These are phyloP conservation scores for Acephala macrosclerotiorum DNA, from an alignment of 2,329 filamentous ascomycete genomes.

Conservation along the genomic window DNA sequence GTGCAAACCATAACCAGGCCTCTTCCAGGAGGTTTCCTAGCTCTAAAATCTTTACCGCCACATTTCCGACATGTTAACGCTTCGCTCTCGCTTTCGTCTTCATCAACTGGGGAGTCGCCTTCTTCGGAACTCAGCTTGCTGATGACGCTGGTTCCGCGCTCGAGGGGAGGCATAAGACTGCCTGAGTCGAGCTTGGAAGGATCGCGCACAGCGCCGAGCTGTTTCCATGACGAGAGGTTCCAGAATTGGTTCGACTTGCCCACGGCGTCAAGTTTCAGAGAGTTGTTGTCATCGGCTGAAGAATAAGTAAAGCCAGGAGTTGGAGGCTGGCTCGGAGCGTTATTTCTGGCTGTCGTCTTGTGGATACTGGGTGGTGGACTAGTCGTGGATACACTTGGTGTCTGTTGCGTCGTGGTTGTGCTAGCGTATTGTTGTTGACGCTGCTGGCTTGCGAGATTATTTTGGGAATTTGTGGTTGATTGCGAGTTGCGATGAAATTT, in stretches of 20 bases:
- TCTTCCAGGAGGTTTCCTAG: conserved; percentile 59
- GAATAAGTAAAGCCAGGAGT: conserved; percentile 62
- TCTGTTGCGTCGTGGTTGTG: conserved; percentile 28
- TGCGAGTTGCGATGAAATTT: conserved; percentile 46
- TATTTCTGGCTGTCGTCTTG: conserved; percentile 30
- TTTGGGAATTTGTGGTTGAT: conserved; percentile 33
- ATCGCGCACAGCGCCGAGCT: conserved; percentile 24
- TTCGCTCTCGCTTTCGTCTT: conserved; percentile 50
- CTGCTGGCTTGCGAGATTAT: conserved; percentile 38
- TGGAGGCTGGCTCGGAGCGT: conserved; percentile 49
- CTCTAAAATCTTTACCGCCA: conserved; percentile 67
- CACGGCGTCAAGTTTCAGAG: conserved; percentile 47
- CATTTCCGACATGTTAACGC: conserved; percentile 65
- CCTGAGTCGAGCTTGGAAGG: conserved; percentile 33
- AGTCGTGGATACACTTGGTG: conserved; percentile 38
- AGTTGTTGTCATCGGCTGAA: conserved; percentile 50
- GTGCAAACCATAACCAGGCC: conserved; percentile 68
- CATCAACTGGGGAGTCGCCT: conserved; percentile 42
- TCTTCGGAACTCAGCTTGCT: conserved; percentile 67
- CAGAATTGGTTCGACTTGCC: conserved; percentile 60
- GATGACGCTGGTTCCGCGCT: conserved; percentile 41
- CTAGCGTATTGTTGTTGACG: conserved; percentile 40
- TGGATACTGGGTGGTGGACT: conserved; percentile 39
- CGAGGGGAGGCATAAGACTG: conserved; percentile 26
- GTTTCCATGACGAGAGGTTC: conserved; percentile 62